Conservation (phyloP, 1,284 basidiomycete genomes). For the Trametes polyzona region DNA sequence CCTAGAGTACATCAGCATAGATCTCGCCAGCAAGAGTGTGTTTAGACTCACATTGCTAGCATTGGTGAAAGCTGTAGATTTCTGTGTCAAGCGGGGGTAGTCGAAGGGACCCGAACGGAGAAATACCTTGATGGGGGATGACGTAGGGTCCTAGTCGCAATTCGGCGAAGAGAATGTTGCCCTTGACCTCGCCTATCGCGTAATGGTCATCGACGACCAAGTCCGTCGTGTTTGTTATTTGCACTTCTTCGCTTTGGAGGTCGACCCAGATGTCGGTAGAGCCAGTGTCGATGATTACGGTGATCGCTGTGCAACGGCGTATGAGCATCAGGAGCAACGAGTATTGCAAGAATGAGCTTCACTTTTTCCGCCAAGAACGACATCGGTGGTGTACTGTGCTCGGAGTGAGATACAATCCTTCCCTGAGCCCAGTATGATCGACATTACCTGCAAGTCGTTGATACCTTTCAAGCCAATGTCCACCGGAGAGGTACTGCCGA, state of each 20-base stretch:
- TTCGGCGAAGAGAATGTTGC: constrained; percentile 62
- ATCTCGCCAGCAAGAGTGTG: background rate
- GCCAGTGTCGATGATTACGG: constrained; percentile 60
- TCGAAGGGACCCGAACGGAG: background rate
- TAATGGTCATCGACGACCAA: constrained; percentile 68
- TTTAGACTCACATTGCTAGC: background rate
- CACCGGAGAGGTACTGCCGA: background rate
- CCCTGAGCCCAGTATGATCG: no score
- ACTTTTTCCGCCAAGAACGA: constrained; percentile 13
- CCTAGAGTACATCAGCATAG: background rate
- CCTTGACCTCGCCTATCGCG: constrained; percentile 59
- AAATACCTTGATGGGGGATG: constrained; percentile 1
- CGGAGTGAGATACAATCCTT: no score
- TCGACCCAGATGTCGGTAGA: constrained; percentile 82
- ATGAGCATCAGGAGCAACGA: background rate
- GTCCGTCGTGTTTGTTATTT: constrained; percentile 31
- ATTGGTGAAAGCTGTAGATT: background rate
- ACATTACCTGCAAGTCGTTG: background rate
- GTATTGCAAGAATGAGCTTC: background rate
- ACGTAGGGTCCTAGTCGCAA: background rate
- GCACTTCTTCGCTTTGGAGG: constrained; percentile 40
- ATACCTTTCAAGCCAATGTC: background rate
- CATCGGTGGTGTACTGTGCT: constrained; percentile 9
- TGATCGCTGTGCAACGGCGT: constrained; percentile 30
- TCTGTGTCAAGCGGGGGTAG: no score